Base-by-base conservation (phyloP, 2,329 filamentous ascomycete genomes). In the Alternaria viburni region DNA sequence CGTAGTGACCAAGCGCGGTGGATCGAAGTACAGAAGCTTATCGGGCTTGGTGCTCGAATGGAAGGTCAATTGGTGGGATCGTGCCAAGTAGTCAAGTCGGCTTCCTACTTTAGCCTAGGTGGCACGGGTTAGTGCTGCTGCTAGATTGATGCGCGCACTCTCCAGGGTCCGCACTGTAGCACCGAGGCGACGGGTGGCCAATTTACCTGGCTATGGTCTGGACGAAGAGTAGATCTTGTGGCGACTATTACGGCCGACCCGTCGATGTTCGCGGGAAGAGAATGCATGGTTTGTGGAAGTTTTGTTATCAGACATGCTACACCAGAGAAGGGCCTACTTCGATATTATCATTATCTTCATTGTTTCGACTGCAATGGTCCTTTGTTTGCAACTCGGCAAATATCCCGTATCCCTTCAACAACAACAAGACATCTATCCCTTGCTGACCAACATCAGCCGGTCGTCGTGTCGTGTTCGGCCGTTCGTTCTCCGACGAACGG, bases 71-170 rank as follows among this genome's bases (percentile, higher is more conserved):
- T 44, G 52, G 52, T 23, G 23, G 36, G 21, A 28, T 23, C 21
- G 17, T 55, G 52, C 41, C 52, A 55, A 55, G 52, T 41, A 4
- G 13, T 28, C 41, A 19, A 28, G 52, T 17, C 41, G 52, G 36
- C 52, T 55, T 32, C 52, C 52, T 55, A 26, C 52, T 55, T 55
- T 46, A 55, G 52, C 52, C 52, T 55, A 55, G 52, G 41, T 45
- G 46, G 46, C 46, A 26, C 46, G 46, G 46, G 12, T 44, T 26
- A 17, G 36, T 43, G 44, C 21, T 15, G 21, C 32, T 23, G 32
- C 12, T 54, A 54, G 32, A 54, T 43, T 54, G 32, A 43, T 23
- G 50, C 32, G 50, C 30, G 21, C 36, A 41, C 15, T 23, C 12
- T 5, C 17, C 23, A 41, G 51, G 49, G 28, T 51, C 26, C 19